A percentile compares a stretch with the other conserved stretches of the same genome.
These are phyloP conservation scores for Saccharomyces cerevisiae DNA, from an alignment of 805 yeast species.

Conservation along the genomic window DNA sequence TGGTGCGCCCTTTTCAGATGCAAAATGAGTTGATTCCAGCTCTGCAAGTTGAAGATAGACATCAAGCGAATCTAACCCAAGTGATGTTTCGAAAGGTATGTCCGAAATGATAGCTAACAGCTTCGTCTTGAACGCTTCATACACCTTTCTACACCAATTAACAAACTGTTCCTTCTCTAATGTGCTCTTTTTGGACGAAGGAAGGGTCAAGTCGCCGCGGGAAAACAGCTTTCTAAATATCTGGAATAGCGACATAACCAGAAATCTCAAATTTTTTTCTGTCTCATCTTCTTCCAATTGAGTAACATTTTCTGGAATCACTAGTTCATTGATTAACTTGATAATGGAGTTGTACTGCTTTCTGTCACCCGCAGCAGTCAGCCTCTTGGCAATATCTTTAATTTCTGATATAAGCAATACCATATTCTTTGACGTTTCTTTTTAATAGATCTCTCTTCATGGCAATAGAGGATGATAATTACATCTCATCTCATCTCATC, in stretches of 20 bases:
- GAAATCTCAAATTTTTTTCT: conserved; percentile 22
- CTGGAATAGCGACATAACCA: conserved; percentile 27
- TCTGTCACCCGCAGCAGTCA: conserved; percentile 21
- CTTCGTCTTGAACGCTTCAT: conserved; percentile 43
- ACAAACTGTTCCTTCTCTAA: conserved; percentile 31
- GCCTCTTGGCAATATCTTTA: conserved; percentile 21
- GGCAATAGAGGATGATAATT: not conserved
- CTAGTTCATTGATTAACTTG: conserved; percentile 21
- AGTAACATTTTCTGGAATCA: conserved; percentile 5
- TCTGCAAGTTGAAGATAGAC: conserved; percentile 46
- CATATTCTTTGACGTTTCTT: conserved; percentile 6
- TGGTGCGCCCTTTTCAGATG: conserved; percentile 44
- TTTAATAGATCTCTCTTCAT: not conserved
- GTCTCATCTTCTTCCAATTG: conserved; percentile 7
- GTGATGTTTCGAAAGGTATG: conserved; percentile 37
- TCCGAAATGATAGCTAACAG: conserved; percentile 37
- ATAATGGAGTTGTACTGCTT: conserved; percentile 28
- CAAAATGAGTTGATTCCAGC: conserved; percentile 47
- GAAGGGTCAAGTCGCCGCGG: conserved; percentile 25
- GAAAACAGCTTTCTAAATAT: conserved; percentile 27
- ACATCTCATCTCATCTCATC: conserved; percentile 18
- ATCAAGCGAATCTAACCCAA: conserved; percentile 47
- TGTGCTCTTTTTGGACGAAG: conserved; percentile 16
- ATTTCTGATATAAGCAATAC: conserved; percentile 19
- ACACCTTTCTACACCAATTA: conserved; percentile 55